Evolutionary conservation across 73 alveolate genomes (phyloP).

Genomic region (Breviolum minutum): DNA sequence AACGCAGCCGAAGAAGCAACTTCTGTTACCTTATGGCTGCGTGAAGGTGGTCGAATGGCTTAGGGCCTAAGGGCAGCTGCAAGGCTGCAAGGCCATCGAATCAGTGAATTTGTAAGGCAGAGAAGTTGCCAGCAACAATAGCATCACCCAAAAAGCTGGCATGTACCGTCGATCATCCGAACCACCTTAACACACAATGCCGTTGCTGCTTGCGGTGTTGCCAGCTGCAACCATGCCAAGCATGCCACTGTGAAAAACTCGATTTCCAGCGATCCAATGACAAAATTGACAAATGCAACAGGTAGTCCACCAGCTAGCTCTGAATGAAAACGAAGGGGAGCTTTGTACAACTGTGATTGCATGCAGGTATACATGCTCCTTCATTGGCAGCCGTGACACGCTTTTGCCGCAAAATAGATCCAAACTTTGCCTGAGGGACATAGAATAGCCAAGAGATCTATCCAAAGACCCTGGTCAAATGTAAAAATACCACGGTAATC

Average conservation of each 20-base stretch:
- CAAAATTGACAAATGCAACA: too few species aligned
- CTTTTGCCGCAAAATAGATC: slow-evolving; percentile 44
- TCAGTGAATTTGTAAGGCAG: neutral
- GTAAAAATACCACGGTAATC: neutral
- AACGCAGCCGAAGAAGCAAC: slow-evolving; percentile 12
- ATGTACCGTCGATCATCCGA: neutral
- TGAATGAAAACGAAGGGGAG: too few species aligned
- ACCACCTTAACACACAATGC: neutral
- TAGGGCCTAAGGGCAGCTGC: neutral
- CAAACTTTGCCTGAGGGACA: slow-evolving; percentile 30
- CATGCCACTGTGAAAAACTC: neutral
- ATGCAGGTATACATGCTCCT: neutral
- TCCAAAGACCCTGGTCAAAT: too few species aligned
- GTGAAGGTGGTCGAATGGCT: neutral
- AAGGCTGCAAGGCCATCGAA: neutral
- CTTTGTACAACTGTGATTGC: too few species aligned
- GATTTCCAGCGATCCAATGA: too few species aligned
- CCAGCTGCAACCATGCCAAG: neutral
- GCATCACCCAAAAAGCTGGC: slow-evolving; percentile 36
- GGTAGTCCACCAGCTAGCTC: too few species aligned
- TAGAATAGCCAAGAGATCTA: neutral
- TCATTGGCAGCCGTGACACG: slow-evolving; percentile 2
- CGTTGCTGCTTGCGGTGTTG: too few species aligned
- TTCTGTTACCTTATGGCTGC: slow-evolving; percentile 60
- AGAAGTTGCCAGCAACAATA: slow-evolving; percentile 1